Conservation (phyloP, 2,329 filamentous ascomycete genomes). For the Monilinia fructigena region DNA sequence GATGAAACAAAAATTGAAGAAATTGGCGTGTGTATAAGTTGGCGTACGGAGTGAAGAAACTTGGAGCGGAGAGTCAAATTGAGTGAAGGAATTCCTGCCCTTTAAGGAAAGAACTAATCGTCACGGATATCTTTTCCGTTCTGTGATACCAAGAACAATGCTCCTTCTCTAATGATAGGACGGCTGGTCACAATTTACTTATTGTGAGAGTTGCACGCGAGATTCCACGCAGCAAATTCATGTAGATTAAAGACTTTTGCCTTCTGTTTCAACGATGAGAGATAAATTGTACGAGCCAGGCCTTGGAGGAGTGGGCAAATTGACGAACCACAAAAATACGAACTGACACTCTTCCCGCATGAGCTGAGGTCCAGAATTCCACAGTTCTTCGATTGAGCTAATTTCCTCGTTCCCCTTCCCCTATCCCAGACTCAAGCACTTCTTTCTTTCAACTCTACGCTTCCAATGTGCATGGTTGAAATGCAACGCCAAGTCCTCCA, state of each 20-base stretch:
- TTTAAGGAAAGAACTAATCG: neutral
- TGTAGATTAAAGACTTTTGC: neutral
- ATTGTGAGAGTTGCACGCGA: no score
- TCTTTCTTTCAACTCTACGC: conserved; percentile 13
- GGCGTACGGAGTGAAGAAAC: neutral
- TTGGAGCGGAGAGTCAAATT: neutral
- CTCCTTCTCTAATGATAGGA: neutral
- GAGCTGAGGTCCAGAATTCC: no score
- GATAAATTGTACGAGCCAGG: neutral
- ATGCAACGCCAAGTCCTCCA: conserved; percentile 14
- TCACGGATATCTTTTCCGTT: neutral
- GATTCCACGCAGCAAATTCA: neutral
- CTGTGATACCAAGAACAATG: neutral
- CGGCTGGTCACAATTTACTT: neutral
- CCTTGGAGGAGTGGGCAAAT: neutral
- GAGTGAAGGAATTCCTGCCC: neutral
- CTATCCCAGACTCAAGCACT: conserved; percentile 12
- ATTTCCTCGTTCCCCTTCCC: neutral
- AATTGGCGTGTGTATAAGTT: neutral
- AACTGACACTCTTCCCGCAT: neutral
- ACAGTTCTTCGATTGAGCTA: neutral
- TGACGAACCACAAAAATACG: neutral
- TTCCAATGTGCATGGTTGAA: conserved; percentile 22
- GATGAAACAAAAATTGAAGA: neutral
- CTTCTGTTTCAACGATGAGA: neutral